A percentile compares a stretch with the other conserved stretches of the same genome.
Conservation (phyloP, 1,284 basidiomycete species). For the Pisolithus thermaeus region DNA sequence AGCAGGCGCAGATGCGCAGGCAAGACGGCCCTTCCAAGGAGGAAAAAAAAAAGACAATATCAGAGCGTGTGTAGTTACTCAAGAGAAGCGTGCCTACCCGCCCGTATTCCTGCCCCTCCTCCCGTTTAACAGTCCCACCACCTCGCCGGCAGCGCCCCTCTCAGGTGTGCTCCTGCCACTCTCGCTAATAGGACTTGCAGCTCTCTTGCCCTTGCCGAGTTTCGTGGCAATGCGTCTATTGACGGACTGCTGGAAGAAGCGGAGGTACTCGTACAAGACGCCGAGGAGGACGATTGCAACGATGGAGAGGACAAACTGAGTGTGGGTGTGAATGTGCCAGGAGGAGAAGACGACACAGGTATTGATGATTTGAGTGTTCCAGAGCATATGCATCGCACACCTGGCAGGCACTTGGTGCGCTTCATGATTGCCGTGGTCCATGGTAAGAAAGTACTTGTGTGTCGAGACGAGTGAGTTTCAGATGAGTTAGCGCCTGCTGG, state of each 20-base stretch:
- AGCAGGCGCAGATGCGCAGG: conserved; percentile 46
- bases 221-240: conserved; percentile 52
- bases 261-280: conserved; percentile 71
- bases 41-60: too few relatives aligned
- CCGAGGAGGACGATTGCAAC: conserved; percentile 57
- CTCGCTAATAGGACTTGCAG: conserved; percentile 19
- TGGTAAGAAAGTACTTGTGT: conserved; percentile 7
- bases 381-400: conserved; percentile 69
- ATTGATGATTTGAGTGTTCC: conserved; percentile 71
- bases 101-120: conserved; percentile 30
- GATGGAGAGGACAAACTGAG: conserved; percentile 56
- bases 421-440: conserved; percentile 44
- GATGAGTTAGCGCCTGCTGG: too few relatives aligned
- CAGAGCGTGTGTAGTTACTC: neutral
- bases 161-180: conserved; percentile 41
- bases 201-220: conserved; percentile 43
- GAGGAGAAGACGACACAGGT: conserved; percentile 70
- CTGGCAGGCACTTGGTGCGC: conserved; percentile 44
- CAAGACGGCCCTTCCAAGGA: conserved; percentile 36
- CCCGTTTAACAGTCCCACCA: conserved; percentile 50
- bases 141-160: conserved; percentile 34
- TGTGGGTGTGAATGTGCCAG: conserved; percentile 64
- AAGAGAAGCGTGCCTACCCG: conserved; percentile 34
- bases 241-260: conserved; percentile 50
- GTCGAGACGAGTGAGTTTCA: neutral